Conservation (phyloP, 495 filamentous ascomycete species). For the Thozetella sp. region DNA sequence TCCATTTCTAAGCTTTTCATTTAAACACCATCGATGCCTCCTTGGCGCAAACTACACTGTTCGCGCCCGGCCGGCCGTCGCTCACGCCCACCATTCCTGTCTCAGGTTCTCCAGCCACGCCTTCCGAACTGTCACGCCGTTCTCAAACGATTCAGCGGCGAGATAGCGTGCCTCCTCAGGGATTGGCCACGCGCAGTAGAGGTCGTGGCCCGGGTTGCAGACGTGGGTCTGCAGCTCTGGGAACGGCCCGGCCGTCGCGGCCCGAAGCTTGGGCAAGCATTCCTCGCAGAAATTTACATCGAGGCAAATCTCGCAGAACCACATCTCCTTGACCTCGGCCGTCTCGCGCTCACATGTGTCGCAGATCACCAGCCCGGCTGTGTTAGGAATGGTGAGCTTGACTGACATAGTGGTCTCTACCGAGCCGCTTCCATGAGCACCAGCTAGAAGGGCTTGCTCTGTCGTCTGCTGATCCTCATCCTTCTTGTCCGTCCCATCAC, state of each 20-base stretch:
- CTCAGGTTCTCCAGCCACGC: constrained; percentile 12
- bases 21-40: no score
- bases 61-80: neutral
- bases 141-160: constrained; percentile 12
- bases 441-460: no score
- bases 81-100: constrained; percentile 11
- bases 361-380: neutral
- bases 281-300: constrained; percentile 7
- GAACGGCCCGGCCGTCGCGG: neutral
- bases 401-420: neutral
- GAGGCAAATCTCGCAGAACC: constrained; percentile 8
- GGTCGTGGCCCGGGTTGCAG: constrained; percentile 9
- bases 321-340: constrained; percentile 6
- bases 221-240: neutral
- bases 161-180: constrained; percentile 7
- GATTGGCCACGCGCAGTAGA: constrained; percentile 12
- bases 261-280: constrained; percentile 7
- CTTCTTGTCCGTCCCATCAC: neutral
- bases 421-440: no score
- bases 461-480: no score
- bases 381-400: neutral
- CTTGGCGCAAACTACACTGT: neutral
- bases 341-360: neutral
- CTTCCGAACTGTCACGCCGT: constrained; percentile 10
- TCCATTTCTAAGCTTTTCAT: no score